These are phyloP conservation scores for Dothistroma septosporum DNA, from an alignment of 2,329 filamentous ascomycete genomes.

Conservation along the genomic window DNA sequence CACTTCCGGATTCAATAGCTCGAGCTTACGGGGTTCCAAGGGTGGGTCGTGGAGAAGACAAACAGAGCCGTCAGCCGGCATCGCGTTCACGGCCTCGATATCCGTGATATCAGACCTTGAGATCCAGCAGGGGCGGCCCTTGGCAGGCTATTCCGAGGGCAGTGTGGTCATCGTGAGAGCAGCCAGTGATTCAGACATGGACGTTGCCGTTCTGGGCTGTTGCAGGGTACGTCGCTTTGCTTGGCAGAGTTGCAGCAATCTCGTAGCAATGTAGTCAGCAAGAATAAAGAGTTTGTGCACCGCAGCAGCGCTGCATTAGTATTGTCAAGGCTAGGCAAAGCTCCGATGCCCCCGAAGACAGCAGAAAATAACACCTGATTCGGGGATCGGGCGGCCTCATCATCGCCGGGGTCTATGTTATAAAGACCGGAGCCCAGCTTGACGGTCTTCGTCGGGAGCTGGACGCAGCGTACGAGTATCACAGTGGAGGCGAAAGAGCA, in stretches of 20 bases:
- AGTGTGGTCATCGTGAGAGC: constrained; percentile 52
- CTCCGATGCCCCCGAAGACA: constrained; percentile 49
- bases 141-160: constrained; percentile 38
- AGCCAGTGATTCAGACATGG: constrained; percentile 52
- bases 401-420: constrained; percentile 56
- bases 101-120: constrained; percentile 48
- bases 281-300: constrained; percentile 45
- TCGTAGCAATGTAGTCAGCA: constrained; percentile 3
- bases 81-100: constrained; percentile 42
- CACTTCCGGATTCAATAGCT: constrained; percentile 55
- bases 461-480: constrained; percentile 43
- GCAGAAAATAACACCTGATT: constrained; percentile 40
- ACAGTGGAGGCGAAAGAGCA: constrained; percentile 49
- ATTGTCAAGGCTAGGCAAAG: constrained; percentile 51
- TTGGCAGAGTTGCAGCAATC: neutral
- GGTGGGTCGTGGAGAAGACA: constrained; percentile 54
- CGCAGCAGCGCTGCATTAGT: constrained; percentile 48
- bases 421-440: constrained; percentile 56
- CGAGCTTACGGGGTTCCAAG: constrained; percentile 51
- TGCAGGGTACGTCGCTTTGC: constrained; percentile 36
- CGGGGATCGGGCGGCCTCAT: constrained; percentile 48
- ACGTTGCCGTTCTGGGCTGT: constrained; percentile 50
- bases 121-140: constrained; percentile 44
- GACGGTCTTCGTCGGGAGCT: constrained; percentile 41
- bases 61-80: constrained; percentile 40